A percentile compares a stretch with the other conserved stretches of the same genome.
Conservation (phyloP, 768 basidiomycete species). For the Phallus indusiatus region DNA sequence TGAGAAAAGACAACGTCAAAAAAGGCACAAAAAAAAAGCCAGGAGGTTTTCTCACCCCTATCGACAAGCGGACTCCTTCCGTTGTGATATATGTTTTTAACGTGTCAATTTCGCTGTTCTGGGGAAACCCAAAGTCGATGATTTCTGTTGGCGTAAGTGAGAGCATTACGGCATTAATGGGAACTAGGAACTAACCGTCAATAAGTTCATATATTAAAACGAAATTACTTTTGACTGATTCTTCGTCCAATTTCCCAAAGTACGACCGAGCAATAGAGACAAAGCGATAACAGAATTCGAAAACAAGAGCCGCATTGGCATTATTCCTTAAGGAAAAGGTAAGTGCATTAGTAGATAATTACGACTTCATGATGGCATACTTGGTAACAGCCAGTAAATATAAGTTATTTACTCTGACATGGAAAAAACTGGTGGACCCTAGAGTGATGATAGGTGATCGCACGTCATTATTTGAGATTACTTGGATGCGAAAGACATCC, state of each 20-base stretch:
- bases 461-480: constrained; percentile 95
- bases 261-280: constrained; percentile 91
- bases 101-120: constrained; percentile 97
- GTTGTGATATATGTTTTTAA: constrained; percentile 98
- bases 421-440: constrained; percentile 98
- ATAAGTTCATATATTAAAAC: constrained; percentile 96
- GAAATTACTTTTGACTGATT: constrained; percentile 98
- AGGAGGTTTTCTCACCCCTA: constrained; percentile 47
- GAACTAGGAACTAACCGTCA: constrained; percentile 54
- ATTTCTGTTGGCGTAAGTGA: constrained; percentile 53
- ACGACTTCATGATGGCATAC: constrained; percentile 33
- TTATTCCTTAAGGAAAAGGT: constrained; percentile 54
- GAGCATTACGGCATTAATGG: constrained; percentile 10
- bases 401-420: constrained; percentile 90
- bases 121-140: constrained; percentile 97
- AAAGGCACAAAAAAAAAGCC: constrained; percentile 2
- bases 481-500: constrained; percentile 97
- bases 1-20: constrained; percentile 22
- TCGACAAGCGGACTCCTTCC: constrained; percentile 82
- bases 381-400: constrained; percentile 96
- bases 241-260: constrained; percentile 98
- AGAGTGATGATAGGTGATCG: constrained; percentile 96
- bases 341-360: neutral
- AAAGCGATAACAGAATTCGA: constrained; percentile 96
- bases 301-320: constrained; percentile 94